phyloP scores from a whole-genome alignment of 257 asterid genomes.

The Cinchona pubescens region DNA sequence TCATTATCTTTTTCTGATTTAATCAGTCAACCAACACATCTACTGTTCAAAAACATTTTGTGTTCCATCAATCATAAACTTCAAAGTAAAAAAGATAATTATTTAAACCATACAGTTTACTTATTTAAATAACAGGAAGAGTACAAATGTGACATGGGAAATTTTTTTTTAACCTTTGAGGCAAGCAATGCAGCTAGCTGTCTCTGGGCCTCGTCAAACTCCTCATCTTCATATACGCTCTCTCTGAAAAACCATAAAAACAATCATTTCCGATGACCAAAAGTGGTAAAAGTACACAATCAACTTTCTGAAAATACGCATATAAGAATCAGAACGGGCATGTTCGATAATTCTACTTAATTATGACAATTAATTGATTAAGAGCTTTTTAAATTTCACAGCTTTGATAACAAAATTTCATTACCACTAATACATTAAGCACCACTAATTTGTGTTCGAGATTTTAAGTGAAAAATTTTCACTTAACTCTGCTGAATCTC shows the following conservation, averaged over 20 bases:
- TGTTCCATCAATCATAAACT: too few species aligned
- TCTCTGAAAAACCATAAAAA: constrained; percentile 24
- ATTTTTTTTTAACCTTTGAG: constrained; percentile 56
- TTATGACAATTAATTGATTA: too few species aligned
- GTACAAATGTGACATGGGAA: background rate
- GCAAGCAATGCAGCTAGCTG: constrained; percentile 66
- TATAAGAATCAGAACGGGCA: too few species aligned
- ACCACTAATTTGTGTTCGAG: too few species aligned
- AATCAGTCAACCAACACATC: background rate
- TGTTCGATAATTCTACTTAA: too few species aligned
- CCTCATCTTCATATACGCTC: constrained; percentile 32
- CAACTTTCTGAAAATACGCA: background rate
- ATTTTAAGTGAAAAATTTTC: too few species aligned
- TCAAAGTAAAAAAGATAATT: background rate
- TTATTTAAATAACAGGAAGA: background rate
- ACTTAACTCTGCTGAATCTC: too few species aligned
- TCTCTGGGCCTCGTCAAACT: constrained; percentile 21
- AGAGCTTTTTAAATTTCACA: too few species aligned
- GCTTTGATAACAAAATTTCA: too few species aligned
- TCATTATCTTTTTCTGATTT: background rate
- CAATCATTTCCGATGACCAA: background rate
- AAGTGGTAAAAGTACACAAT: too few species aligned
- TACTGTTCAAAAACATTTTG: background rate
- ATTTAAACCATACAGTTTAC: background rate
- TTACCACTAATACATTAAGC: too few species aligned